Evolutionary conservation across 164 flowering plant species (phyloP).

Genomic region (Stephania japonica): DNA sequence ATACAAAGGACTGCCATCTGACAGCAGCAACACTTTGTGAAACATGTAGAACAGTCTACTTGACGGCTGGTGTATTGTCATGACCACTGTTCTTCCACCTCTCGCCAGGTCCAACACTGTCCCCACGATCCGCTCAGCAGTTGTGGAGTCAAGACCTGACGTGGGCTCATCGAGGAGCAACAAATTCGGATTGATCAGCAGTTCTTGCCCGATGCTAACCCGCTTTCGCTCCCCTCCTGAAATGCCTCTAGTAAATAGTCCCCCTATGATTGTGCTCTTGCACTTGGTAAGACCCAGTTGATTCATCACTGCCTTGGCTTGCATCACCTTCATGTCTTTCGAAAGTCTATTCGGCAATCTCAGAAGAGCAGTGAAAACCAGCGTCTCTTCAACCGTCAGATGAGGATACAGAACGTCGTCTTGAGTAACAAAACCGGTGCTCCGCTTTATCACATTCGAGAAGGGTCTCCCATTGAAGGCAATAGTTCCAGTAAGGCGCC

Average conservation of each 20-base stretch:
- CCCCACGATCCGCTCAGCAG: constrained; percentile 11
- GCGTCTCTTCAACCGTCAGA: constrained; percentile 14
- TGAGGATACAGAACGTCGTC: constrained; percentile 15
- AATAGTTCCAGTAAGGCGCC: background rate
- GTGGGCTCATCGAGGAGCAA: constrained; percentile 14
- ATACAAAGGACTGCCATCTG: constrained; percentile 11
- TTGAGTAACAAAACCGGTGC: constrained; percentile 15
- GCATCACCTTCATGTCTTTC: background rate
- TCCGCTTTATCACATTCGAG: constrained; percentile 4
- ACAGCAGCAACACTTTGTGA: constrained; percentile 10
- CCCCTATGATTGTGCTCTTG: constrained; percentile 11
- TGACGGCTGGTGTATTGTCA: constrained; percentile 18
- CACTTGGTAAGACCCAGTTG: constrained; percentile 10
- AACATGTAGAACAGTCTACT: constrained; percentile 18
- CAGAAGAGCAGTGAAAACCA: constrained; percentile 11
- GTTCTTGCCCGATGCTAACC: constrained; percentile 14
- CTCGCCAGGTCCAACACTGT: constrained; percentile 5
- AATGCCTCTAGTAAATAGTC: constrained; percentile 3
- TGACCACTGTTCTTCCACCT: constrained; percentile 15
- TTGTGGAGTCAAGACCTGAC: constrained; percentile 15
- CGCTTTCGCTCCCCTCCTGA: constrained; percentile 18
- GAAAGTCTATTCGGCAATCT: constrained; percentile 7
- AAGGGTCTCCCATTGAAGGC: constrained; percentile 6
- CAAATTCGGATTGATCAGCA: constrained; percentile 12
- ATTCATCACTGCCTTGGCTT: constrained; percentile 9